Percentiles rank a stretch among this genome's conserved stretches.
phyloP scores from a whole-genome alignment of 805 yeast genomes.

The Wickerhamomyces subpelliculosus region DNA sequence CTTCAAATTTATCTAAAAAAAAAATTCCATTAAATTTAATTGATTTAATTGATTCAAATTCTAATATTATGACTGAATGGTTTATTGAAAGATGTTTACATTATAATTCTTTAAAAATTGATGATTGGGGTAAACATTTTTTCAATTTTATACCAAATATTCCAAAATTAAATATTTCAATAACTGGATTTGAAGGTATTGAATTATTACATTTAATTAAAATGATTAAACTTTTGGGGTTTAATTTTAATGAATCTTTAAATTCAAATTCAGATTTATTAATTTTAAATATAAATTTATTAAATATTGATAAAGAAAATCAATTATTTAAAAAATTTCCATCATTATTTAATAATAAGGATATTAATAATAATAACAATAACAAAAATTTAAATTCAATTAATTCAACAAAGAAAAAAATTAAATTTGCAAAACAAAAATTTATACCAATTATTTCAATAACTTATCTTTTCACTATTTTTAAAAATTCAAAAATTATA shows the following conservation, averaged over 20 bases:
- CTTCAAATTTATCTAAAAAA: slow-evolving; percentile 12
- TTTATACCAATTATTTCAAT: slow-evolving; percentile 50
- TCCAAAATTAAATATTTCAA: slow-evolving; percentile 28
- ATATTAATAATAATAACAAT: slow-evolving; percentile 15
- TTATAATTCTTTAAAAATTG: slow-evolving; percentile 41
- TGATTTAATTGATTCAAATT: slow-evolving; percentile 35
- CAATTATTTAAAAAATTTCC: slow-evolving; percentile 35
- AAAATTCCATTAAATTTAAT: slow-evolving; percentile 10
- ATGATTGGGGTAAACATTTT: slow-evolving; percentile 58
- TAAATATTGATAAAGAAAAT: slow-evolving; percentile 30
- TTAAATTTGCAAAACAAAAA: slow-evolving; percentile 53
- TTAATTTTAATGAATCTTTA: slow-evolving; percentile 42
- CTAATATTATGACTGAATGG: too few relatives aligned
- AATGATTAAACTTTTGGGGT: slow-evolving; percentile 48
- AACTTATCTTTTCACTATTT: slow-evolving; percentile 46
- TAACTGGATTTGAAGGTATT: slow-evolving; percentile 74
- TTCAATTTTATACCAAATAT: slow-evolving; percentile 14
- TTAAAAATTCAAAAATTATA: slow-evolving; percentile 32
- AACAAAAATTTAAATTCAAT: slow-evolving; percentile 27
- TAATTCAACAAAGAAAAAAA: slow-evolving; percentile 43
- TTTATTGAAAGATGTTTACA: slow-evolving; percentile 68
- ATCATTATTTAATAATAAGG: slow-evolving; percentile 12
- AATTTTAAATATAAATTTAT: slow-evolving; percentile 42
- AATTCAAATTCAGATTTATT: slow-evolving; percentile 48
- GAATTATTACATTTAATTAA: slow-evolving; percentile 67